Conservation (phyloP, 2,329 filamentous ascomycete genomes). For the Didymella pomorum region DNA sequence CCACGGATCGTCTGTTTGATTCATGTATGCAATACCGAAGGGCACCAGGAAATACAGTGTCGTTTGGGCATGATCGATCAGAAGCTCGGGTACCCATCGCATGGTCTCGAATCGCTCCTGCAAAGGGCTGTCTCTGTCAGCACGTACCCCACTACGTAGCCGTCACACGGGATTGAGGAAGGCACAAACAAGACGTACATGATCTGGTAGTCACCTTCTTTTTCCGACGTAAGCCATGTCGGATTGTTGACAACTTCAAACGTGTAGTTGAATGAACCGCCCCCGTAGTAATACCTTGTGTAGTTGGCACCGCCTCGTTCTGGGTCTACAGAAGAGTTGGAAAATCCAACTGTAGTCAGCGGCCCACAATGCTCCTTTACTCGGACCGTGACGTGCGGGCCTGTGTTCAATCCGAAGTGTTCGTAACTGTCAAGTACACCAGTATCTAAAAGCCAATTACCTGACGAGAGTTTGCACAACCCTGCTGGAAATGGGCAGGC, state of each 20-base stretch:
- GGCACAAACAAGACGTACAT: neutral
- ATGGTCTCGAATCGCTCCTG: too few relatives aligned
- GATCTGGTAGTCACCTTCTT: constrained; percentile 3
- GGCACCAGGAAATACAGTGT: neutral
- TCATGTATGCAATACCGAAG: neutral
- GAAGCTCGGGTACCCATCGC: neutral
- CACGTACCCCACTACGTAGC: too few relatives aligned
- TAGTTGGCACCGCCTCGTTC: neutral
- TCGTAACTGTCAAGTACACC: constrained; percentile 29
- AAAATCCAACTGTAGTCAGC: neutral
- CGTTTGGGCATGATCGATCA: neutral
- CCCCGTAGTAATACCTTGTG: constrained; percentile 8
- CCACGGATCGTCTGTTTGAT: constrained; percentile 7
- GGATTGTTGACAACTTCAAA: constrained; percentile 1
- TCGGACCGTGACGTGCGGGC: constrained; percentile 6
- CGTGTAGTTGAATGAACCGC: neutral
- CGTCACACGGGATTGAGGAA: too few relatives aligned
- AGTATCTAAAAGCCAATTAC: constrained; percentile 28
- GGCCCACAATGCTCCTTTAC: constrained; percentile 9
- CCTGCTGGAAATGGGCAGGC: constrained; percentile 4
- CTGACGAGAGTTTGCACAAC: neutral
- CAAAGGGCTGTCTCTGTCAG: too few relatives aligned
- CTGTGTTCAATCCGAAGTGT: constrained; percentile 32
- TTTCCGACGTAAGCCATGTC: neutral
- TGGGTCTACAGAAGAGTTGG: constrained; percentile 6